Evolutionary conservation across 2,329 filamentous ascomycete genomes (phyloP), one percentile per base, ranked within the genome.

Genomic region (Xylariaceae sp.): DNA sequence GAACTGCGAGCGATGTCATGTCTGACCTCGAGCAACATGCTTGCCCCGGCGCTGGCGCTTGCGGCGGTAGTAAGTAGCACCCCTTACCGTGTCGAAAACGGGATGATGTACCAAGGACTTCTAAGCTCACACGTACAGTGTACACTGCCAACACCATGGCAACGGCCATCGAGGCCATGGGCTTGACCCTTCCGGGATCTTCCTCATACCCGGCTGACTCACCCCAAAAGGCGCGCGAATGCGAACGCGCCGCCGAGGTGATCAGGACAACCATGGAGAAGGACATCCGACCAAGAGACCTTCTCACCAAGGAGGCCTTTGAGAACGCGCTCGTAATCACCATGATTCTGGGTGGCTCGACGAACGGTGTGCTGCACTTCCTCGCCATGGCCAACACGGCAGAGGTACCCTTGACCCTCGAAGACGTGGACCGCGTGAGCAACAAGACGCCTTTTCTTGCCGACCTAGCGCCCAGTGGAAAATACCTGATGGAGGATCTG

Each of bases 71-170:
- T 66, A 62, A 57, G 64, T 62, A 39, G 3, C 45, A 35, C 9
- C 9, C 44, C 11, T 17, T 17, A 34, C n/a, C 8, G 35, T 17
- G 34, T 2, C 39, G 37, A 15, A 2, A 49, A 3, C 4, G 7
- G 15, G 6, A 6, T 35, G 3, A 45, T 44, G 8, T n/a, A 3
- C 17, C n/a, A 30, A 11, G 8, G 34, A 15, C 7, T 35, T 48
- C 2, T 17, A 61, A 17, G 58, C 53, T 49, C 7, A 2, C 34
- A 42, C 13, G 1, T 39, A 15, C 15, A 66, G 64, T 96, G 92
- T 96, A 92, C 77, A 96, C 92, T 0, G 92, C 92, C 64, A 96
- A 96, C 76, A 96, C 91, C 23, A 93, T 96, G 90, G 89, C 90
- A 3, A 93, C 89, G 0, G 90, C 89, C 11, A 91, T 96, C 64